phyloP scores from a whole-genome alignment of 768 basidiomycete species.

The Clitopilus hobsonii region DNA sequence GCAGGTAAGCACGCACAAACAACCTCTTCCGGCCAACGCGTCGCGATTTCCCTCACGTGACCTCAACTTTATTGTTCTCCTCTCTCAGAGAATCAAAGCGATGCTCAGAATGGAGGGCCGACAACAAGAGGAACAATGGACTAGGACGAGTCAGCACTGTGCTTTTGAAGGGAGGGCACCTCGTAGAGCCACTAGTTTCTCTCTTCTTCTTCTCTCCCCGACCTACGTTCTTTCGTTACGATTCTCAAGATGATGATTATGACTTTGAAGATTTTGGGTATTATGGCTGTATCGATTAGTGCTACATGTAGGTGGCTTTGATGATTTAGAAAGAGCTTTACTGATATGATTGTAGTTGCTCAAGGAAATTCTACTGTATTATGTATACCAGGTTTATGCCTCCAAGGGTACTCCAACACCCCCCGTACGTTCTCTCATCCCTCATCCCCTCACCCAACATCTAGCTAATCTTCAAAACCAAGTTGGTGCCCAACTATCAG shows the following conservation, averaged over 20 bases:
- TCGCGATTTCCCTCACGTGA: conserved; percentile 3
- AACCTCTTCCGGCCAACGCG: no score
- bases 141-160: neutral
- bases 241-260: conserved; percentile 20
- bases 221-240: conserved; percentile 13
- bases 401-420: conserved; percentile 60
- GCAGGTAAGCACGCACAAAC: no score
- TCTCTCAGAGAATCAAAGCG: neutral
- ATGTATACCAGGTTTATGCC: conserved; percentile 70
- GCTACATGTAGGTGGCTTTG: conserved; percentile 7
- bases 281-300: conserved; percentile 2
- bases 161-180: neutral
- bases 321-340: neutral
- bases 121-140: conserved; percentile 6
- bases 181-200: neutral
- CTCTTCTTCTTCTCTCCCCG: conserved; percentile 20
- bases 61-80: conserved; percentile 3
- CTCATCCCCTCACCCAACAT: neutral
- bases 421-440: conserved; percentile 35
- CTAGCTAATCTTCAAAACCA: conserved; percentile 2
- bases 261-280: conserved; percentile 8
- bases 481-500: conserved; percentile 60
- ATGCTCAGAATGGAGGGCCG: conserved; percentile 5
- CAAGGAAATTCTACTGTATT: conserved; percentile 36
- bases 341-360: conserved; percentile 6